Percentiles rank a stretch among this genome's conserved stretches.
Evolutionary conservation across 345 rosid species (phyloP).

Genomic region (Psidium guajava): DNA sequence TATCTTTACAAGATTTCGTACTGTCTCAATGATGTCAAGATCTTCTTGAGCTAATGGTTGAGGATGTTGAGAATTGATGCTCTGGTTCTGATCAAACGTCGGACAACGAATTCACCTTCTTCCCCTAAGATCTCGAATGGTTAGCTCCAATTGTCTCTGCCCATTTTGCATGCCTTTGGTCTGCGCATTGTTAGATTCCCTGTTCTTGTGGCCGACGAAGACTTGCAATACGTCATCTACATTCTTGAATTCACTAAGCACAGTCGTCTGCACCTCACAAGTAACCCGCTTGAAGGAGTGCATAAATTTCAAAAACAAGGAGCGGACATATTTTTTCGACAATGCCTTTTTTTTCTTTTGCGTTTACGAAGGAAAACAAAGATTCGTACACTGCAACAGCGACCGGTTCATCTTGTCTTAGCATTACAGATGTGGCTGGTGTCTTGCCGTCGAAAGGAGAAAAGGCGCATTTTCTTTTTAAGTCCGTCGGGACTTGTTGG

Average conservation of each 20-base stretch:
- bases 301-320: neutral
- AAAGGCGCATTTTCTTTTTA: conserved; percentile 1
- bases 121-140: conserved; percentile 35
- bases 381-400: neutral
- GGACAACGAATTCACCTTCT: conserved; percentile 17
- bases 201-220: neutral
- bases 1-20: neutral
- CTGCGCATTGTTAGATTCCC: neutral
- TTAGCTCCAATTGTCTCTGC: conserved; percentile 18
- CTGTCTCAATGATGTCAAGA: neutral
- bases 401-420: neutral
- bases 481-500: conserved; percentile 5
- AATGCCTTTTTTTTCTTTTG: neutral
- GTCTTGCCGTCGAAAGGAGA: neutral
- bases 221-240: conserved; percentile 10
- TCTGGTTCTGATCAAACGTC: conserved; percentile 29
- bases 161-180: neutral
- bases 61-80: conserved; percentile 33
- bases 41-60: neutral
- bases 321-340: neutral
- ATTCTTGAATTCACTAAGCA: neutral
- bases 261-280: neutral
- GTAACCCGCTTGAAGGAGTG: neutral
- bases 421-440: neutral
- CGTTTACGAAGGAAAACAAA: neutral